These are phyloP conservation scores for Spathaspora girioi DNA, from an alignment of 805 yeast species.

Conservation along the genomic window DNA sequence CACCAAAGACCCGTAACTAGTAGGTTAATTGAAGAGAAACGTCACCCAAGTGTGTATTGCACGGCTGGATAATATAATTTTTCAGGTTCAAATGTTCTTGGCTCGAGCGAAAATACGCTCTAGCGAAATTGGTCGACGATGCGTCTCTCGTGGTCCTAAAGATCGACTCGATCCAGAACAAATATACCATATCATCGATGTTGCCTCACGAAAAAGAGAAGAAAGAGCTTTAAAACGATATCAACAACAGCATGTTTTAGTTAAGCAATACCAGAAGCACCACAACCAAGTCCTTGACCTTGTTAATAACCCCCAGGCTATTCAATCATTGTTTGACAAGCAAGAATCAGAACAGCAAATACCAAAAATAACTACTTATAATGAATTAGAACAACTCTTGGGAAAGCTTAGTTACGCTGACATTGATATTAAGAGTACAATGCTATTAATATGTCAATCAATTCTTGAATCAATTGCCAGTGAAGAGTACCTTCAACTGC, in stretches of 20 bases:
- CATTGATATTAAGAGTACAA: constrained; percentile 18
- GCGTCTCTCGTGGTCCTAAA: background rate
- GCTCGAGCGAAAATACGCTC: background rate
- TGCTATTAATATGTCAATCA: constrained; percentile 18
- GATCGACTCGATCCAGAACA: background rate
- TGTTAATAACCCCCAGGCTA: background rate
- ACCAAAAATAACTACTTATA: background rate
- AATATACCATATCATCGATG: background rate
- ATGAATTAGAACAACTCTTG: background rate
- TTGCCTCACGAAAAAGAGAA: background rate
- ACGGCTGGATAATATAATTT: too few species aligned
- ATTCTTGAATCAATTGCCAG: constrained; percentile 24
- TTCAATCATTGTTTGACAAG: background rate
- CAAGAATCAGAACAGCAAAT: background rate
- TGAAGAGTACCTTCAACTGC: constrained; percentile 15
- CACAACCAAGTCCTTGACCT: constrained; percentile 3
- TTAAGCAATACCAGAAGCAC: constrained; percentile 1
- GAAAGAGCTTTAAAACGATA: constrained; percentile 3
- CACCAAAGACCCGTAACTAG: too few species aligned
- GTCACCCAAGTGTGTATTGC: too few species aligned
- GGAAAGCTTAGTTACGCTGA: constrained; percentile 10
- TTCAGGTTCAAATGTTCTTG: background rate
- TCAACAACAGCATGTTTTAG: background rate
- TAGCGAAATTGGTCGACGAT: background rate
- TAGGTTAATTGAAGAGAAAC: too few species aligned